Conservation (phyloP, 805 yeast species). For the Pichia scutulata region DNA sequence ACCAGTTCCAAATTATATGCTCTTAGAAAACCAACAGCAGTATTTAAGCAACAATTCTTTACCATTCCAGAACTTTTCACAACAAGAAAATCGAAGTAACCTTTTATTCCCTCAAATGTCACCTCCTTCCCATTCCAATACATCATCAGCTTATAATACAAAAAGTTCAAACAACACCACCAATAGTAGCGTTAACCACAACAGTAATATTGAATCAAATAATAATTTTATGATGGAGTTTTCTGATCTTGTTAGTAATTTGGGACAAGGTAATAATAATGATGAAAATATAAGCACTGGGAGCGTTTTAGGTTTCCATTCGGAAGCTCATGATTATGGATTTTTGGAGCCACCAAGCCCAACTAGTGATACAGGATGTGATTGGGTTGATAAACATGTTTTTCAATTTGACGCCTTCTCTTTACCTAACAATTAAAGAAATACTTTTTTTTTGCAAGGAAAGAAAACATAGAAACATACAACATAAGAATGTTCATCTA, state of each 20-base stretch:
- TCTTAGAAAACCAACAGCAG: not conserved
- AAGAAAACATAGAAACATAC: no score
- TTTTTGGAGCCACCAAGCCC: slow-evolving; percentile 20
- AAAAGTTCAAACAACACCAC: not conserved
- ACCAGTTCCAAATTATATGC: not conserved
- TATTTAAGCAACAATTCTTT: not conserved
- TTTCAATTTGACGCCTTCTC: slow-evolving; percentile 32
- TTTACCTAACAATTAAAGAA: not conserved
- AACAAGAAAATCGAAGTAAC: not conserved
- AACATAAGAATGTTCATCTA: no score
- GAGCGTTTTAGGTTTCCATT: not conserved
- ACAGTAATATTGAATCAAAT: not conserved
- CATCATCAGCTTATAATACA: not conserved
- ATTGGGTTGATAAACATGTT: slow-evolving; percentile 46
- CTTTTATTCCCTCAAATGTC: not conserved
- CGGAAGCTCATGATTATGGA: slow-evolving; percentile 11
- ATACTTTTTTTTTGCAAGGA: not conserved
- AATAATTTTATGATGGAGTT: slow-evolving; percentile 9
- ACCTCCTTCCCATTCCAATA: not conserved
- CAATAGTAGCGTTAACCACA: not conserved
- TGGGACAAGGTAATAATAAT: not conserved
- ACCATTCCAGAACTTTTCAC: not conserved
- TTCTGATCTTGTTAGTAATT: slow-evolving; percentile 4
- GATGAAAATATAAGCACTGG: not conserved
- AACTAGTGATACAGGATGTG: slow-evolving; percentile 45